Conservation (phyloP, 257 asterid species). For the Schizonepeta tenuifolia region DNA sequence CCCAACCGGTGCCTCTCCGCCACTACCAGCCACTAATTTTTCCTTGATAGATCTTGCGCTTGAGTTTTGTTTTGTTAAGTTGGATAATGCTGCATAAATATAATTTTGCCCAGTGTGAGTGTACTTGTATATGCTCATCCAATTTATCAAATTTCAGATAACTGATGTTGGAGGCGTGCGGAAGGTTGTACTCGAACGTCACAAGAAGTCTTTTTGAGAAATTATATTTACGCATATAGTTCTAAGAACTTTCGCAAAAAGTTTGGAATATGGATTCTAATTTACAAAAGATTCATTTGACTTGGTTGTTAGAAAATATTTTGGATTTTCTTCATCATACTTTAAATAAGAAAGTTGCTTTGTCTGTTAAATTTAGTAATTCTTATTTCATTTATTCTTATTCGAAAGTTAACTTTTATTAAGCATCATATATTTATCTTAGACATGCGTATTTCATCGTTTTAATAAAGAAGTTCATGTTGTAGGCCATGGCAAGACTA, state of each 20-base stretch:
- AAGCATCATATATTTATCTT: constrained; percentile 26
- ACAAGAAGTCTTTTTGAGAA: not conserved
- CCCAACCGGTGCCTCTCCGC: too few relatives aligned
- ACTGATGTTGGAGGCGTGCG: not conserved
- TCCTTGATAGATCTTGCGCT: not conserved
- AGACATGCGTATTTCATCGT: constrained; percentile 35
- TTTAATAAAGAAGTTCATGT: constrained; percentile 52
- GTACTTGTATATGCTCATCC: not conserved
- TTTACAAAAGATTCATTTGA: not conserved
- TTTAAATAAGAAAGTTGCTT: not conserved
- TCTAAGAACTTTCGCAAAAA: not conserved
- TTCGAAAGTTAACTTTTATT: not conserved
- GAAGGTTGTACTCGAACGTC: not conserved
- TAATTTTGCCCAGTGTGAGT: not conserved
- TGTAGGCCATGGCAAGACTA: constrained; percentile 88
- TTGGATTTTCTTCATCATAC: not conserved
- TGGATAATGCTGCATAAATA: not conserved
- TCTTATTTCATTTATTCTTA: too few relatives aligned
- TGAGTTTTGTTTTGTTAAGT: not conserved
- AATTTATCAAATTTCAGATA: not conserved
- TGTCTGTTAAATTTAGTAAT: too few relatives aligned
- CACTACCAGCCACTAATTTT: too few relatives aligned
- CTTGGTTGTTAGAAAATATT: not conserved
- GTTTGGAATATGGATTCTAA: not conserved
- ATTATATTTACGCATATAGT: not conserved